Evolutionary conservation across 176 grass and related monocot genomes (phyloP), one percentile per base, ranked within the genome.

Genomic region (Tuctoria greenei): DNA sequence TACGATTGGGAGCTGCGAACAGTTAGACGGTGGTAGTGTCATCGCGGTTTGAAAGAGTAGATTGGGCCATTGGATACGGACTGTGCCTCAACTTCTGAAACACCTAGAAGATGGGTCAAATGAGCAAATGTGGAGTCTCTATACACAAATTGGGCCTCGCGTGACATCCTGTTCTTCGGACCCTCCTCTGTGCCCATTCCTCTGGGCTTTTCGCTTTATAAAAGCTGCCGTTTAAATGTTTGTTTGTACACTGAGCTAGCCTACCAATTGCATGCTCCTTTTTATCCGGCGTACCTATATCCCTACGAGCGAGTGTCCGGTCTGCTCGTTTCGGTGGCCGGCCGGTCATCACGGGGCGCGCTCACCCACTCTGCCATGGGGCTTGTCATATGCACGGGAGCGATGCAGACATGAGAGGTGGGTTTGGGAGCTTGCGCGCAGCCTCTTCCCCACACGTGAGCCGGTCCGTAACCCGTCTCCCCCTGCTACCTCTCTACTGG

Each of bases 371-470:
- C 56, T 70, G 31, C 50, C 79, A 45, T 73, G 44, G 80, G 55
- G 75, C 69, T 83, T 79, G 86, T 69, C 86, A 79, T 64, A 39
- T 15, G 46, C 37, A 52, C 23, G 39, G 35, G 58, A 55, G 16
- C 18, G 64, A 78, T 47, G 69, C 80, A 34, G 87, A 79, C 74
- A 71, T 38, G 59, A 31, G 31, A 31, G 31, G 31, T 31, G 35
- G 70, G 14, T 23, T 87, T 90, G 79, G 90, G 66, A 66, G 49
- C 79, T 82, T 84, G 86, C 71, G 81, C 80, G 39, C 84, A 49
- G 88, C 83, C 76, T 31, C 72, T 87, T 90, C 84, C 84, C 13
- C 90, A 84, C 87, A 82, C 84, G 84, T 90, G 87, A 93, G 28
- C 68, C 21, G 24, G 57, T 28, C 69, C 79, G 26, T 77, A 61